phyloP scores from a whole-genome alignment of 2,329 filamentous ascomycete genomes.

The Pyrenophora teres region DNA sequence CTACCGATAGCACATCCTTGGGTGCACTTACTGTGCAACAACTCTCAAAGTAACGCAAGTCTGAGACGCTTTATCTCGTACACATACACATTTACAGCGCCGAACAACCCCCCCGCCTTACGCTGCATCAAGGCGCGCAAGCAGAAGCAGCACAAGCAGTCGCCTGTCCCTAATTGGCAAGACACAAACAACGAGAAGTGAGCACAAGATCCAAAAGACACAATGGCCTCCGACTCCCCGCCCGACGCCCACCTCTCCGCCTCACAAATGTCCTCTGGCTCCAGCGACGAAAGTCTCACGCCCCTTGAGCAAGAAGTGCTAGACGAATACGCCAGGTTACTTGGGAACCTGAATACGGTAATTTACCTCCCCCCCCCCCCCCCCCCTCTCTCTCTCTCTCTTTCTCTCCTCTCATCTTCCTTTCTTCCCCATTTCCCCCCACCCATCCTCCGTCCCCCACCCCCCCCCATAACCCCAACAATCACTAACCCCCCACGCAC shows the following conservation, averaged over 20 bases:
- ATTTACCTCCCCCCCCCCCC: constrained; percentile 19
- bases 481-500: constrained; percentile 1
- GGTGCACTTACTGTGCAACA: no score
- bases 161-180: no score
- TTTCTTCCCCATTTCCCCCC: no score
- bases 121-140: no score
- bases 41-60: no score
- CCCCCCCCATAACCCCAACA: constrained; percentile 31
- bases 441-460: no score
- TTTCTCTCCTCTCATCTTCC: no score
- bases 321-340: constrained; percentile 86
- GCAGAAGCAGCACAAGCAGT: not conserved
- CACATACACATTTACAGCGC: no score
- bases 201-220: not conserved
- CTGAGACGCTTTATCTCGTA: no score
- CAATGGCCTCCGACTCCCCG: constrained; percentile 22
- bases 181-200: not conserved
- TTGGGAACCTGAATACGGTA: constrained; percentile 91
- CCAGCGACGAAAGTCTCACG: constrained; percentile 55
- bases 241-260: constrained; percentile 15
- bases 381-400: no score
- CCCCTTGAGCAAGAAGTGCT: constrained; percentile 92
- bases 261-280: constrained; percentile 17
- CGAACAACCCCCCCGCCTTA: no score
- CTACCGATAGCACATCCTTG: not conserved